Percentiles rank a stretch among this genome's conserved stretches.
Evolutionary conservation across 2,329 filamentous ascomycete genomes (phyloP).

Genomic region (Xylaria sp.): DNA sequence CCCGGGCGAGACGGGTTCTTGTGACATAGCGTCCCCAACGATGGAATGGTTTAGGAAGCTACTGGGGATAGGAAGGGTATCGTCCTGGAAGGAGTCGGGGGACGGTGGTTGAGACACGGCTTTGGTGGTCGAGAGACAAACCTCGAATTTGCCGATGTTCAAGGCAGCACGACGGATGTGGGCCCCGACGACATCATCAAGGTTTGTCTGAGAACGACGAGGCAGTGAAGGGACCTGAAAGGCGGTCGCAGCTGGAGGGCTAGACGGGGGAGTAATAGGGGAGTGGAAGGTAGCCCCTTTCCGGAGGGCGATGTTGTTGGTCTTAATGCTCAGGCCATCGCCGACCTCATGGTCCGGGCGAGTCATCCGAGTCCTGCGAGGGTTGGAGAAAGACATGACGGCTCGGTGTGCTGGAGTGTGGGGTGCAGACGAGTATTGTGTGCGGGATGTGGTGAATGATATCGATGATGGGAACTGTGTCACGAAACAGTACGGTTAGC

Average conservation of each 20-base stretch:
- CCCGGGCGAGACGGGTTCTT: constrained; percentile 38
- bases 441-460: constrained; percentile 17
- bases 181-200: constrained; percentile 73
- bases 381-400: constrained; percentile 53
- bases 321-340: constrained; percentile 52
- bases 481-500: constrained; percentile 34
- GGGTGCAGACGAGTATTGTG: constrained; percentile 27
- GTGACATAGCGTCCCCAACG: constrained; percentile 52
- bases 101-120: constrained; percentile 40
- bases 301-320: constrained; percentile 61
- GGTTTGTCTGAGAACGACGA: constrained; percentile 67
- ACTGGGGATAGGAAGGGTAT: constrained; percentile 62
- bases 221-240: constrained; percentile 58
- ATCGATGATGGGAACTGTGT: constrained; percentile 30
- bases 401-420: constrained; percentile 31
- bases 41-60: constrained; percentile 61
- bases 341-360: constrained; percentile 44
- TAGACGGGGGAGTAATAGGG: constrained; percentile 47
- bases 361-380: constrained; percentile 50
- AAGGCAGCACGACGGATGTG: constrained; percentile 70
- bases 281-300: constrained; percentile 73
- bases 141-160: constrained; percentile 67
- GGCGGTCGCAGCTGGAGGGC: constrained; percentile 35
- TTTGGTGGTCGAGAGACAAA: constrained; percentile 56
- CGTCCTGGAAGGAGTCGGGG: constrained; percentile 53